A percentile compares a stretch with the other conserved stretches of the same genome.
Evolutionary conservation across 1,139 yeast species (phyloP).

Genomic region (Sugiyamaella castrensis): DNA sequence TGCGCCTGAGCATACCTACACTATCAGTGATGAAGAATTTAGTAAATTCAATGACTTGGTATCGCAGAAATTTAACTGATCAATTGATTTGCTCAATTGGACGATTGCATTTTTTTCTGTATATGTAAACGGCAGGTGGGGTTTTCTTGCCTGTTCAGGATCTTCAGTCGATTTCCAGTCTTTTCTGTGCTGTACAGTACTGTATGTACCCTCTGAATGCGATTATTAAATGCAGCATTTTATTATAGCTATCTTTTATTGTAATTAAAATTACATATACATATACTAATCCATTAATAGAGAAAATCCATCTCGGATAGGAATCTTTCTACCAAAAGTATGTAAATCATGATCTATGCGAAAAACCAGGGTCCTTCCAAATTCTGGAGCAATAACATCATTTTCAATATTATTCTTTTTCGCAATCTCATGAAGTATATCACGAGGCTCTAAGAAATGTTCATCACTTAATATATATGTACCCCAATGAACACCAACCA

Average conservation of each 20-base stretch:
- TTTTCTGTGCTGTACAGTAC: too few species aligned
- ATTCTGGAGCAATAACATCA: constrained; percentile 49
- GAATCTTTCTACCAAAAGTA: constrained; percentile 17
- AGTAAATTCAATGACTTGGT: constrained; percentile 43
- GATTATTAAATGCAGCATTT: too few species aligned
- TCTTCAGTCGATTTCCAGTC: too few species aligned
- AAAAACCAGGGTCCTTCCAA: constrained; percentile 51
- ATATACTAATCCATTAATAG: constrained; percentile 15
- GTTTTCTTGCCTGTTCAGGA: too few species aligned
- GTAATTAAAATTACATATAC: neutral
- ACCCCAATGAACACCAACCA: constrained; percentile 95
- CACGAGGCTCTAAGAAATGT: constrained; percentile 79
- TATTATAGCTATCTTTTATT: too few species aligned
- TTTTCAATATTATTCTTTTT: constrained; percentile 30
- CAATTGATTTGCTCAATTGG: too few species aligned
- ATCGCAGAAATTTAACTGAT: too few species aligned
- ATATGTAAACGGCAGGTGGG: too few species aligned
- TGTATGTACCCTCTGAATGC: too few species aligned
- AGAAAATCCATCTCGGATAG: constrained; percentile 32
- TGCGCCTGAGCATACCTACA: constrained; percentile 62
- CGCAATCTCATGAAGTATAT: constrained; percentile 39
- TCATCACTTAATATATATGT: constrained; percentile 88
- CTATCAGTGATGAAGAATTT: constrained; percentile 63
- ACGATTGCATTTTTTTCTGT: neutral
- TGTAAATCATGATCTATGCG: constrained; percentile 30